Base-by-base conservation (phyloP, 2,329 filamentous ascomycete genomes). In the Aspergillus sp. region DNA sequence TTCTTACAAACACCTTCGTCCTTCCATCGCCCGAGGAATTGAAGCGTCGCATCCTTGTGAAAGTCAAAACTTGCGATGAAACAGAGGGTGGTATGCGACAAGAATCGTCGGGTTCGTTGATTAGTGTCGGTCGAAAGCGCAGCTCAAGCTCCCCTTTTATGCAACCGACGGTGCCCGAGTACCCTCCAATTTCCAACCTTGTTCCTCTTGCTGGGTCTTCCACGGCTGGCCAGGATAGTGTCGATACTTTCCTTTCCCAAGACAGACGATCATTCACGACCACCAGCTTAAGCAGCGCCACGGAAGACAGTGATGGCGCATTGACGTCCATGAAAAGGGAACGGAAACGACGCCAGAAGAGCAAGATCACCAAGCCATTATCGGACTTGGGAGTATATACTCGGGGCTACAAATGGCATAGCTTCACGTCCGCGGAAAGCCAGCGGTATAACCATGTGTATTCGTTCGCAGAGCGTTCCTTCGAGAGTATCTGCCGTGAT, bases 371-470 rank as follows among this genome's bases (percentile, higher is more conserved):
- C 65, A 89, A 89, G 63, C 85, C 89, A 19, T 85, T 99, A 5
- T 94, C 93, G 15, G 89, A 91, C 39, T 85, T 99, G 9, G 95
- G 92, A 28, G 91, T 98, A 4, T 90, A 89, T 67, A 83, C 85
- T n/a, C 83, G 85, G 64, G 87, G 87, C 23, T 85, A 97, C 75
- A 97, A 96, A 73, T 97, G 95, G 75, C 85, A 86, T 36, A 90
- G 91, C 45, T 97, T 97, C 72, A 87, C 89, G 59, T 85, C 86
- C 12, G 81, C 88, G 0, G 91, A 94, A 63, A 93, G 92, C 68
- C 92, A 91, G 78, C 87, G 87, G 45, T 95, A 88, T 80, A 98
- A 98, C 76, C 95, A 99, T 78, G 91, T 98, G 69, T 93, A 95
- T 76, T 98, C 95, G 0, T 92, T 98, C 78, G 91, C 92, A 74